These are phyloP conservation scores for Elongisporangium prolatum DNA, from an alignment of 352 stramenopile species.

Conservation along the genomic window DNA sequence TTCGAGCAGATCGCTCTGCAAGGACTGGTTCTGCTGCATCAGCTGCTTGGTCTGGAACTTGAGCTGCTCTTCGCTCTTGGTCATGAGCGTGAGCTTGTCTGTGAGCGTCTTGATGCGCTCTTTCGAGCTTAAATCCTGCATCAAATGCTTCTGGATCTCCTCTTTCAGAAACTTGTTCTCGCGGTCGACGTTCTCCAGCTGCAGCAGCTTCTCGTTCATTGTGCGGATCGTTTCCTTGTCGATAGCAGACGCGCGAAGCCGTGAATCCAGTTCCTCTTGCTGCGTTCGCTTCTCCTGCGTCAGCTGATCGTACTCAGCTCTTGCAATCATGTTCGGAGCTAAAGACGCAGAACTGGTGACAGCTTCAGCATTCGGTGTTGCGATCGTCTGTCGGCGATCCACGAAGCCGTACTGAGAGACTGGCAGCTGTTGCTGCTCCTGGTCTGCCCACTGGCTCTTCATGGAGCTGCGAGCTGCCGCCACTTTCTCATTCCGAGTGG, in stretches of 20 bases:
- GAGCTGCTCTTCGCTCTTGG: conserved; percentile 60
- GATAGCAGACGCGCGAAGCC: conserved; percentile 5
- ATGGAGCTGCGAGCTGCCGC: neutral
- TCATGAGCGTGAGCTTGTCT: conserved; percentile 45
- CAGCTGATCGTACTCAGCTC: conserved; percentile 31
- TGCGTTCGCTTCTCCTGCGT: conserved; percentile 32
- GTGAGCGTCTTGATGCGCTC: conserved; percentile 48
- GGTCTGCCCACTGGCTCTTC: neutral
- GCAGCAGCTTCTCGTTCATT: conserved; percentile 31
- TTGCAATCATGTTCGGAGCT: conserved; percentile 5
- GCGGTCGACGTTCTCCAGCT: conserved; percentile 38
- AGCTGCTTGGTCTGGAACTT: conserved; percentile 68
- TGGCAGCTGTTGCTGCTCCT: neutral
- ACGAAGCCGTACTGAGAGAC: neutral
- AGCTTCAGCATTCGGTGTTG: neutral
- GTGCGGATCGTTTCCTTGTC: conserved; percentile 35
- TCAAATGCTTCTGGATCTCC: conserved; percentile 52
- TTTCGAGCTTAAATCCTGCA: conserved; percentile 48
- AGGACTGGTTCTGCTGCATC: conserved; percentile 62
- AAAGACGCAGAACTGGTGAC: neutral
- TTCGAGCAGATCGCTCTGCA: conserved; percentile 59
- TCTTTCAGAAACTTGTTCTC: conserved; percentile 60
- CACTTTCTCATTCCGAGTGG: conserved; percentile 1
- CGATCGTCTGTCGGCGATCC: neutral
- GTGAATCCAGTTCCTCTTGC: conserved; percentile 15